Conservation (phyloP, 2,329 filamentous ascomycete species). For the Fusarium burgessii region DNA sequence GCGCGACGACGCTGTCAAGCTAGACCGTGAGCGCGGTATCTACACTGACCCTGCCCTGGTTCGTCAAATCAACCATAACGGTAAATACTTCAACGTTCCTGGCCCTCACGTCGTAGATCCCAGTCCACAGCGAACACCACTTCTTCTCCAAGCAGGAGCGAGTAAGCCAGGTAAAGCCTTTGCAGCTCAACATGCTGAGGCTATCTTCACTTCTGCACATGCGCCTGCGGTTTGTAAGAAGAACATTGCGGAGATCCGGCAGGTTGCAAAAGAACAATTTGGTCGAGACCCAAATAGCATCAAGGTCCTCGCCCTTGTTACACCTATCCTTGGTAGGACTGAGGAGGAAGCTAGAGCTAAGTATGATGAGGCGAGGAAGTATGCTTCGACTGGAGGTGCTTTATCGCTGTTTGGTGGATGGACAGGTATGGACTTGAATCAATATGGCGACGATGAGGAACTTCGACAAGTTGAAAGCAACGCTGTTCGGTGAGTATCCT, state of each 20-base stretch:
- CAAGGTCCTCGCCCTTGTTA: slow-evolving; percentile 76
- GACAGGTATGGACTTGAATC: slow-evolving; percentile 69
- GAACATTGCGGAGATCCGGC: slow-evolving; percentile 72
- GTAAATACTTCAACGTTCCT: slow-evolving; percentile 72
- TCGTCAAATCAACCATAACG: slow-evolving; percentile 73
- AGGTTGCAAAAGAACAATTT: slow-evolving; percentile 62
- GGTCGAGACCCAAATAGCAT: slow-evolving; percentile 71
- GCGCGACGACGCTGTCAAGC: slow-evolving; percentile 73
- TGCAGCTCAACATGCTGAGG: slow-evolving; percentile 77
- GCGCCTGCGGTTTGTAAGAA: slow-evolving; percentile 70
- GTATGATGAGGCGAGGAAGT: slow-evolving; percentile 69
- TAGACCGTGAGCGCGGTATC: slow-evolving; percentile 67
- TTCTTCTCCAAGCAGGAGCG: slow-evolving; percentile 78
- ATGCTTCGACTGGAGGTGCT: slow-evolving; percentile 72
- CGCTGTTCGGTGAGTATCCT: slow-evolving; percentile 60
- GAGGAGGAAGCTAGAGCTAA: slow-evolving; percentile 75
- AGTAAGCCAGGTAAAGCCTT: slow-evolving; percentile 74
- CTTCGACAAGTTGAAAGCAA: slow-evolving; percentile 71
- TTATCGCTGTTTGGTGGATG: slow-evolving; percentile 79
- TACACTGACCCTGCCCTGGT: slow-evolving; percentile 67
- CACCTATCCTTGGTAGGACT: slow-evolving; percentile 72
- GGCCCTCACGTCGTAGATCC: slow-evolving; percentile 76
- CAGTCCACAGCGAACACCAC: slow-evolving; percentile 74
- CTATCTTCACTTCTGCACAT: slow-evolving; percentile 76
- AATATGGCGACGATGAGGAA: slow-evolving; percentile 75